phyloP scores from a whole-genome alignment of 1,284 basidiomycete species.

The Pascua sp. region DNA sequence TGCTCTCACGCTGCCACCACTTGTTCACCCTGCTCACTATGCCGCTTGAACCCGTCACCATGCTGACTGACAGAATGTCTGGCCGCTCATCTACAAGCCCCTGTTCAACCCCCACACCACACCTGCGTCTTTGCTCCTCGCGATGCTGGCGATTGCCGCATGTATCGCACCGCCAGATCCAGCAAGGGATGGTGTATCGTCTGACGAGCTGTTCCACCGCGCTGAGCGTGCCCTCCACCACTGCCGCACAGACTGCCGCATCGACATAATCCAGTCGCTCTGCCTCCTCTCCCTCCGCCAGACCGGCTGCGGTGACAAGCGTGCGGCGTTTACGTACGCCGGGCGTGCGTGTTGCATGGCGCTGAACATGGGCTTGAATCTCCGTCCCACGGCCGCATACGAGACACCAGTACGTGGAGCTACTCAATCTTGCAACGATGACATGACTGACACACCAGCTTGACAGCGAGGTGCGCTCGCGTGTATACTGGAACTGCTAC shows the following conservation, averaged over 20 bases:
- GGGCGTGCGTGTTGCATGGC: constrained; percentile 50
- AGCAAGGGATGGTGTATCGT: constrained; percentile 25
- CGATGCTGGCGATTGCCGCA: constrained; percentile 42
- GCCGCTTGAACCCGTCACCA: no score
- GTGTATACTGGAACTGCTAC: constrained; percentile 51
- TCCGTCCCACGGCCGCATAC: constrained; percentile 20
- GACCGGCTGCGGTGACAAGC: constrained; percentile 50
- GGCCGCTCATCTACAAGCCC: constrained; percentile 46
- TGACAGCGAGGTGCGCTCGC: constrained; percentile 45
- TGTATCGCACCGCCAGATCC: constrained; percentile 30
- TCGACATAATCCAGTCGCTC: constrained; percentile 45
- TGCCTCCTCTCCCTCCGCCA: constrained; percentile 50
- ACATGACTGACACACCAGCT: constrained; percentile 10
- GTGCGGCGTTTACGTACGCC: constrained; percentile 46
- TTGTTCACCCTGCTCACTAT: no score
- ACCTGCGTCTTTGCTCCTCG: constrained; percentile 31
- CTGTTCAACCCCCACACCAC: constrained; percentile 36
- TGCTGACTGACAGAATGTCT: constrained; percentile 34
- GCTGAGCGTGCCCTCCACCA: constrained; percentile 33
- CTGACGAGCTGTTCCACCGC: constrained; percentile 56
- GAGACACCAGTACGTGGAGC: constrained; percentile 36
- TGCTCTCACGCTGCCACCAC: no score
- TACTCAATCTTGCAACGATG: constrained; percentile 19
- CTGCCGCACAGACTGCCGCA: constrained; percentile 26
- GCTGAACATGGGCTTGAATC: constrained; percentile 50